Percentiles rank a stretch among this genome's conserved stretches.
phyloP scores from a whole-genome alignment of 306 rosid genomes.

The Clitoria ternatea region DNA sequence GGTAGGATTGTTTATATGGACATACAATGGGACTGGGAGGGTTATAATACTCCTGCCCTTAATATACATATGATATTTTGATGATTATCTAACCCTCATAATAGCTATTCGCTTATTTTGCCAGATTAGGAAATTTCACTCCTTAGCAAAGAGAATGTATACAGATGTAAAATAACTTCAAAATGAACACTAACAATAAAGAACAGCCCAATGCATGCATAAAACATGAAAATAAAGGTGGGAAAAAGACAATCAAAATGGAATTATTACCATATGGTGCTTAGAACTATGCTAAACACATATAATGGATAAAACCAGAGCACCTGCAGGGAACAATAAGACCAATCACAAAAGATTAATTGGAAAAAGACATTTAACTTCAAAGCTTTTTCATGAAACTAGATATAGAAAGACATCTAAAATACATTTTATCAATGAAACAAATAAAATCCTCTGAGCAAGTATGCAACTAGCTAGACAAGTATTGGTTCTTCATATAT shows the following conservation, averaged over 20 bases:
- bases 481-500: background rate
- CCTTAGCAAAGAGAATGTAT: background rate
- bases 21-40: background rate
- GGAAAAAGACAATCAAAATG: background rate
- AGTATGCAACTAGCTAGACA: background rate
- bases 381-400: background rate
- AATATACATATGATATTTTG: background rate
- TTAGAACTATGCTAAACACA: constrained; percentile 74
- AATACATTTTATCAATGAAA: constrained; percentile 9
- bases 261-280: constrained; percentile 66
- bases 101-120: background rate
- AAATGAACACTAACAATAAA: background rate
- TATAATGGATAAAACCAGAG: constrained; percentile 90
- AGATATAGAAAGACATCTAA: constrained; percentile 7
- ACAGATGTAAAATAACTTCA: constrained; percentile 7
- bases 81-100: constrained; percentile 1
- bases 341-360: constrained; percentile 7
- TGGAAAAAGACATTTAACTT: constrained; percentile 3
- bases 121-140: background rate
- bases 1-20: background rate
- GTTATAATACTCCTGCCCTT: background rate
- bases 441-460: background rate
- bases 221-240: background rate
- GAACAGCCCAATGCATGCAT: background rate
- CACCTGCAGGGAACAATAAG: constrained; percentile 44